Percentiles rank a stretch among this genome's conserved stretches.
Conservation (phyloP, 495 filamentous ascomycete species). For the Hyaloscypha hepaticicola region DNA sequence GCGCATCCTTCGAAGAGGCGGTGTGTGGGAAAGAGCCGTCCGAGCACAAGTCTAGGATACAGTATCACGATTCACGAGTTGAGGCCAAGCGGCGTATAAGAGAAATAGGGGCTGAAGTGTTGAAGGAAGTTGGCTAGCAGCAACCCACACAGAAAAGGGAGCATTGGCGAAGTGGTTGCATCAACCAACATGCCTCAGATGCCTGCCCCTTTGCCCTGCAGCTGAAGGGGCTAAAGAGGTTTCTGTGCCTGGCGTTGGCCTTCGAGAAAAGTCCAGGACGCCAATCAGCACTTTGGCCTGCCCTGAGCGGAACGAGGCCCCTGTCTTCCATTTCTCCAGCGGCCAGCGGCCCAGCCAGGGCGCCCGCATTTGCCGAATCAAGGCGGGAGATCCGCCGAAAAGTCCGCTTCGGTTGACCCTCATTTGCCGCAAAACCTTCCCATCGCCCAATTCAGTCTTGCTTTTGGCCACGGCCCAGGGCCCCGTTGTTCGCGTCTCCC, state of each 20-base stretch:
- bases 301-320: neutral
- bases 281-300: neutral
- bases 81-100: neutral
- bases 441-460: neutral
- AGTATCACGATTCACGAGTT: neutral
- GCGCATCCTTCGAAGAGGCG: neutral
- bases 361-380: neutral
- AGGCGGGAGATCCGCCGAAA: slow-evolving; percentile 2
- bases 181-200: too few relatives aligned
- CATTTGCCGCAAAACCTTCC: neutral
- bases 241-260: neutral
- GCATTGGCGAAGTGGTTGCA: neutral
- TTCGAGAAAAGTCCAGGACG: neutral
- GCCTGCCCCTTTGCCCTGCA: slow-evolving; percentile 5
- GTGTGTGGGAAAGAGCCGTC: neutral
- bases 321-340: neutral
- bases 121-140: neutral
- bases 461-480: neutral
- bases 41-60: neutral
- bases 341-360: neutral
- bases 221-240: neutral
- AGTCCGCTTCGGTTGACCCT: neutral
- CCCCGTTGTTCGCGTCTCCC: neutral
- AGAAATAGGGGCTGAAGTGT: neutral
- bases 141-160: neutral